These are phyloP conservation scores for Maudiozyma serrabonitensis DNA, from an alignment of 805 yeast species.

Conservation along the genomic window DNA sequence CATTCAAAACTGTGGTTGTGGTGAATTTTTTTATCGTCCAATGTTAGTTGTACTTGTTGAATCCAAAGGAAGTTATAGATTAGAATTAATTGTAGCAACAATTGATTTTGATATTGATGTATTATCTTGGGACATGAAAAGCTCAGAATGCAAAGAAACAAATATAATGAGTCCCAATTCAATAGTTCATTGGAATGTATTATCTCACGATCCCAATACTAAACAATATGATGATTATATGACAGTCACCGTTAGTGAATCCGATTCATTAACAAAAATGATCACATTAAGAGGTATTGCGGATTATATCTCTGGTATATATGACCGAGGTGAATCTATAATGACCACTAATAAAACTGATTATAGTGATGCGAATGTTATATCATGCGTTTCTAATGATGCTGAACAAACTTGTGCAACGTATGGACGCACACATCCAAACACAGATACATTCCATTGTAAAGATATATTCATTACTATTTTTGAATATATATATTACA, in stretches of 20 bases:
- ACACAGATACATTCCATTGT: not conserved
- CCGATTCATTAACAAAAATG: constrained; percentile 31
- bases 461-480: not conserved
- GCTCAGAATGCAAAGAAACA: constrained; percentile 5
- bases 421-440: not conserved
- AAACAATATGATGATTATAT: constrained; percentile 28
- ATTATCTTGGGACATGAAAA: constrained; percentile 10
- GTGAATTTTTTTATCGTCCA: constrained; percentile 13
- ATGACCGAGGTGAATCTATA: constrained; percentile 3
- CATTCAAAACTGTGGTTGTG: constrained; percentile 15
- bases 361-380: no score
- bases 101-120: constrained; percentile 12
- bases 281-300: constrained; percentile 31
- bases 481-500: not conserved
- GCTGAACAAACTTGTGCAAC: not conserved
- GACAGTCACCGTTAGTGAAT: constrained; percentile 33
- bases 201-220: constrained; percentile 9
- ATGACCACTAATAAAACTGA: no score
- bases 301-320: constrained; percentile 30
- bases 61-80: constrained; percentile 10
- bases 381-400: not conserved
- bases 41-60: constrained; percentile 12
- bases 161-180: constrained; percentile 15
- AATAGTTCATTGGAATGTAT: constrained; percentile 13
- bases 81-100: constrained; percentile 12